phyloP scores from a whole-genome alignment of 768 basidiomycete genomes.

The Leccinum ochraceum region DNA sequence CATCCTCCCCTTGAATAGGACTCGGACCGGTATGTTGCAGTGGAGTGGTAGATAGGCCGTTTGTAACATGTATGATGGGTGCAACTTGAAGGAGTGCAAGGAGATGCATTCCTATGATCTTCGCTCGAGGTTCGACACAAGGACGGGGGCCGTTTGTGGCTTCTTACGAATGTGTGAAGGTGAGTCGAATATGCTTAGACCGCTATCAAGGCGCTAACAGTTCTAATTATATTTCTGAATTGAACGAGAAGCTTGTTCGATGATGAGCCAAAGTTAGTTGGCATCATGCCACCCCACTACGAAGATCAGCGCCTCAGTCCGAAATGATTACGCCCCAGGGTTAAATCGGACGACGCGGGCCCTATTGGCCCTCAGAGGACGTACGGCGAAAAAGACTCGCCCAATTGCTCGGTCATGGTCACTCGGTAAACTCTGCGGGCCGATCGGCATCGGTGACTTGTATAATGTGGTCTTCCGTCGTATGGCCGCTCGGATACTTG shows the following conservation, averaged over 20 bases:
- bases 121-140: conserved; percentile 1
- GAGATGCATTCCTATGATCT: background rate
- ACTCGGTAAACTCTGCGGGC: conserved; percentile 11
- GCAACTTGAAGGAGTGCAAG: background rate
- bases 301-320: background rate
- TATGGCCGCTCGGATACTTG: background rate
- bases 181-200: too few species aligned
- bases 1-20: background rate
- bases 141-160: background rate
- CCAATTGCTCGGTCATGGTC: background rate
- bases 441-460: conserved; percentile 24
- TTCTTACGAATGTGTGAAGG: background rate
- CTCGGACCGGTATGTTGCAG: background rate
- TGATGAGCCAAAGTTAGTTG: background rate
- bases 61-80: background rate
- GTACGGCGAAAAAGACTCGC: conserved; percentile 30
- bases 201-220: background rate
- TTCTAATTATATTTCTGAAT: background rate
- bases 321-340: background rate
- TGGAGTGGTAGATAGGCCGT: background rate
- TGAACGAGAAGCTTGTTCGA: background rate
- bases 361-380: background rate
- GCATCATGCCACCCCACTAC: background rate
- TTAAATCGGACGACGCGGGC: background rate
- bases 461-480: conserved; percentile 3